Conservation (phyloP, 2,329 filamentous ascomycete species). For the Exophiala calicioides region DNA sequence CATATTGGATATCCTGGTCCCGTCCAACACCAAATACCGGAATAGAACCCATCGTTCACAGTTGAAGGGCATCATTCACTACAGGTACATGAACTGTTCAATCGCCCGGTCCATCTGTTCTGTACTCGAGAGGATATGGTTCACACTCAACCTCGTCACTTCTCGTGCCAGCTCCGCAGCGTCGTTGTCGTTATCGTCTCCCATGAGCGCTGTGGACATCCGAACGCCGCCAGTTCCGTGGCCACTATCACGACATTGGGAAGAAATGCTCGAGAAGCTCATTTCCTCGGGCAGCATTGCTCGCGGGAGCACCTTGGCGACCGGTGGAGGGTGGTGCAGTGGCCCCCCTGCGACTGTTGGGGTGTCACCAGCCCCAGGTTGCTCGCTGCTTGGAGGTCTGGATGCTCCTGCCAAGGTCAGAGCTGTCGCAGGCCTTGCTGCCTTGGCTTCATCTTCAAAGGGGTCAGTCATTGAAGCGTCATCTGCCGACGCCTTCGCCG, state of each 20-base stretch:
- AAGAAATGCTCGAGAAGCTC: constrained; percentile 3
- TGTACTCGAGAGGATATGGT: constrained; percentile 18
- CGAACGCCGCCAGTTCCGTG: neutral
- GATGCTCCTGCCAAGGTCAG: neutral
- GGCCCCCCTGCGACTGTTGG: neutral
- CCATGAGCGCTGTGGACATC: neutral
- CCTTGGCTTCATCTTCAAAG: constrained; percentile 10
- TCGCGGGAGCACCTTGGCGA: constrained; percentile 1
- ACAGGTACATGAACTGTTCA: no score
- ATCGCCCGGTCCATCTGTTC: constrained; percentile 20
- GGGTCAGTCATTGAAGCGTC: constrained; percentile 24
- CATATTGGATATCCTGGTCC: no score
- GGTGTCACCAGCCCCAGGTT: neutral
- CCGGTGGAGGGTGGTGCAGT: constrained; percentile 11
- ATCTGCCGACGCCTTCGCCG: constrained; percentile 3
- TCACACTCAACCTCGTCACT: constrained; percentile 16
- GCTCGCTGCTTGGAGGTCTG: neutral
- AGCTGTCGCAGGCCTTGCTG: neutral
- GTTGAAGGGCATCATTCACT: neutral
- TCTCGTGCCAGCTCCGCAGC: constrained; percentile 1
- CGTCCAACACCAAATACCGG: no score
- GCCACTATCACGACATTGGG: constrained; percentile 2
- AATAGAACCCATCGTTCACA: no score
- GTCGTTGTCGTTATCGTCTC: constrained; percentile 5
- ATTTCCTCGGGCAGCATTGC: constrained; percentile 9